Evolutionary conservation across 805 yeast genomes (phyloP).

Genomic region (Candida taoyuanica): DNA sequence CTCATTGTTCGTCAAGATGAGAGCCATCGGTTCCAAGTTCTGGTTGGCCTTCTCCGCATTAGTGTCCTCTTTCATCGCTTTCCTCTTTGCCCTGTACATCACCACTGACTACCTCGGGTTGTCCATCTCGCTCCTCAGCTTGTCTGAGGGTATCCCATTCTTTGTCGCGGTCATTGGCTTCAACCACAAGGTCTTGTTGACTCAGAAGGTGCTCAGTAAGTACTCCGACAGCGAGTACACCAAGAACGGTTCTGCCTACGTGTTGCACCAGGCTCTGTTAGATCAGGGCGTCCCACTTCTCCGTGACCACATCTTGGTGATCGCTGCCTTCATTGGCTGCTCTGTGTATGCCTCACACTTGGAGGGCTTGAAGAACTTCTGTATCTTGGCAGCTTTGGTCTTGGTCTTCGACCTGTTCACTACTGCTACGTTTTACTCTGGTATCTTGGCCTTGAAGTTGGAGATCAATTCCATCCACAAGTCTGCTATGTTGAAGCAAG

Average conservation of each 20-base stretch:
- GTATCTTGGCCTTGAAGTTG: conserved; percentile 79
- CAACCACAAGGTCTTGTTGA: conserved; percentile 73
- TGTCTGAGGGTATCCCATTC: conserved; percentile 91
- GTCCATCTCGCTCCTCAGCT: conserved; percentile 63
- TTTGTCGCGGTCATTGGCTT: conserved; percentile 90
- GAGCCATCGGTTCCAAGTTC: conserved; percentile 70
- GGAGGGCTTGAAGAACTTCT: conserved; percentile 74
- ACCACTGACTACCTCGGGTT: conserved; percentile 52
- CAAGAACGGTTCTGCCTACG: conserved; percentile 31
- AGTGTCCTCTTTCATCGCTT: conserved; percentile 75
- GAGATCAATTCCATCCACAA: conserved; percentile 85
- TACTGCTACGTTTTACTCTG: conserved; percentile 76
- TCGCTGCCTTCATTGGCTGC: conserved; percentile 64
- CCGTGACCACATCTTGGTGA: conserved; percentile 72
- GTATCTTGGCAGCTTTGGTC: conserved; percentile 67
- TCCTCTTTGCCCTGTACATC: conserved; percentile 69
- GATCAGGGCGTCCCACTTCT: conserved; percentile 38
- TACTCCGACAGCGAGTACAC: conserved; percentile 25
- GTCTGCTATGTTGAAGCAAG: conserved; percentile 69
- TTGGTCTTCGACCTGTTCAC: conserved; percentile 66
- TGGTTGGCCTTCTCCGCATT: conserved; percentile 84
- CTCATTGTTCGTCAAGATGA: conserved; percentile 73
- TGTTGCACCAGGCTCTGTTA: conserved; percentile 32
- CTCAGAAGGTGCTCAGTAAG: conserved; percentile 48
- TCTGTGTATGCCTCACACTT: conserved; percentile 60